Conservation (phyloP, 352 stramenopile genomes). For the Phytophthora niederhauseri region DNA sequence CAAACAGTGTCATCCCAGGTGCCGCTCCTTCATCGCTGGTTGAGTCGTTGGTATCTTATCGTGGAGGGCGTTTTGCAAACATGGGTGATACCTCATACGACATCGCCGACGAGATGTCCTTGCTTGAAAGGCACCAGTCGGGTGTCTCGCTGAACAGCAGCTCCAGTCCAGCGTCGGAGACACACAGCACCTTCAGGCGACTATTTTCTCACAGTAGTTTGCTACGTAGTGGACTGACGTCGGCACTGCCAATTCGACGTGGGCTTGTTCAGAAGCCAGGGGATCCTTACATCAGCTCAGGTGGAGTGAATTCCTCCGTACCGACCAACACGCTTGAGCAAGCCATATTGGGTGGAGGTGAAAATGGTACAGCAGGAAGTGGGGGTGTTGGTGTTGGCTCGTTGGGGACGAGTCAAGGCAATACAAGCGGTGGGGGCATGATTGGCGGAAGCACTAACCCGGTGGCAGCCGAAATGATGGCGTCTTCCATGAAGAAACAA, state of each 20-base stretch:
- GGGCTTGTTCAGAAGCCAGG: conserved; percentile 50
- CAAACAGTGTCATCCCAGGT: conserved; percentile 4
- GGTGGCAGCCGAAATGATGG: conserved; percentile 81
- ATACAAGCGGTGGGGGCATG: conserved; percentile 26
- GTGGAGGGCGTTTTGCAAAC: conserved; percentile 34
- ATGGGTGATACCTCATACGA: conserved; percentile 41
- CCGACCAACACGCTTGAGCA: conserved; percentile 72
- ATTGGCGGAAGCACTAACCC: conserved; percentile 52
- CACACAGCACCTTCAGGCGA: conserved; percentile 58
- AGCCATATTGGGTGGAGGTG: conserved; percentile 58
- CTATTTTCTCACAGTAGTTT: conserved; percentile 66
- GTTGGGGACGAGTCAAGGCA: conserved; percentile 30
- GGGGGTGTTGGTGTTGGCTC: conserved; percentile 28
- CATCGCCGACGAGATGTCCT: conserved; percentile 30
- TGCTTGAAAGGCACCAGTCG: conserved; percentile 40
- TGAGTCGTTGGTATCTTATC: conserved; percentile 35
- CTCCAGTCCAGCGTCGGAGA: conserved; percentile 42
- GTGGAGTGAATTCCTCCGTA: conserved; percentile 31
- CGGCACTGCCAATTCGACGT: conserved; percentile 42
- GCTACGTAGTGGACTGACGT: conserved; percentile 50
- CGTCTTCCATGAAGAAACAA: conserved; percentile 71
- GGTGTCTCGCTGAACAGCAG: conserved; percentile 44
- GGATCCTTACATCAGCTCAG: conserved; percentile 51
- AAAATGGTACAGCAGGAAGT: conserved; percentile 24
- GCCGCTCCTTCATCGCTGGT: conserved; percentile 28